Conservation (phyloP, 1,284 basidiomycete genomes). For the Anthracocystis walkeri region DNA sequence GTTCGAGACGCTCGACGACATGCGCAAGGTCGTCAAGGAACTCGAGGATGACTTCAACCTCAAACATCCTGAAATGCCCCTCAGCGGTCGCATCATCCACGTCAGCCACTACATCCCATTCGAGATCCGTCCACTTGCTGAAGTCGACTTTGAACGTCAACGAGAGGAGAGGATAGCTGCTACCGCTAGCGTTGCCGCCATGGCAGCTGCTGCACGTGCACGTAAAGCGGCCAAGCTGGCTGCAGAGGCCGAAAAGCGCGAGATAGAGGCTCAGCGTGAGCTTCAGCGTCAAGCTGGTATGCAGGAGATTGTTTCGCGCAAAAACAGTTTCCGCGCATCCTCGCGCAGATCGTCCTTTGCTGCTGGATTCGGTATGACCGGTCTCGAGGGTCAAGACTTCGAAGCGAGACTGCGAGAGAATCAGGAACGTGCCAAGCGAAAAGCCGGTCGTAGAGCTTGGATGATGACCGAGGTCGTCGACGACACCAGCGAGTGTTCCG, state of each 20-base stretch:
- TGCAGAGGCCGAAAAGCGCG: slow-evolving; percentile 47
- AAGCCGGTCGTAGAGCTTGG: slow-evolving; percentile 62
- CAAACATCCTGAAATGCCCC: slow-evolving; percentile 57
- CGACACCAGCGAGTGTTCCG: slow-evolving; percentile 60
- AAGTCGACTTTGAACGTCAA: slow-evolving; percentile 61
- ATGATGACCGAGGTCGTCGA: slow-evolving; percentile 65
- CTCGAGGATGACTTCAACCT: slow-evolving; percentile 63
- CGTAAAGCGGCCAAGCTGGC: slow-evolving; percentile 59
- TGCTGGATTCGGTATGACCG: slow-evolving; percentile 47
- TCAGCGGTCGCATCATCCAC: slow-evolving; percentile 68
- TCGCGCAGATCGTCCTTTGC: slow-evolving; percentile 57
- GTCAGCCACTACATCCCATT: slow-evolving; percentile 68
- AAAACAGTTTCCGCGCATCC: slow-evolving; percentile 50
- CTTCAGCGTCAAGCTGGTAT: slow-evolving; percentile 37
- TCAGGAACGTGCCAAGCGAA: slow-evolving; percentile 58
- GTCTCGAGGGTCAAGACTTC: slow-evolving; percentile 55
- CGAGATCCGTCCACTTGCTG: slow-evolving; percentile 58
- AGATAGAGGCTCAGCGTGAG: slow-evolving; percentile 47
- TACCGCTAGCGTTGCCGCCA: slow-evolving; percentile 61
- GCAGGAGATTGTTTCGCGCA: slow-evolving; percentile 41
- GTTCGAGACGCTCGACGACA: slow-evolving; percentile 59
- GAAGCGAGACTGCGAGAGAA: slow-evolving; percentile 63
- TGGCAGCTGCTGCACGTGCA: slow-evolving; percentile 63
- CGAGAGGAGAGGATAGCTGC: slow-evolving; percentile 60
- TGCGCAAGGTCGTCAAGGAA: slow-evolving; percentile 52